Evolutionary conservation across 768 basidiomycete species (phyloP), one percentile per base, ranked within the genome.

Genomic region (Imleria badia): DNA sequence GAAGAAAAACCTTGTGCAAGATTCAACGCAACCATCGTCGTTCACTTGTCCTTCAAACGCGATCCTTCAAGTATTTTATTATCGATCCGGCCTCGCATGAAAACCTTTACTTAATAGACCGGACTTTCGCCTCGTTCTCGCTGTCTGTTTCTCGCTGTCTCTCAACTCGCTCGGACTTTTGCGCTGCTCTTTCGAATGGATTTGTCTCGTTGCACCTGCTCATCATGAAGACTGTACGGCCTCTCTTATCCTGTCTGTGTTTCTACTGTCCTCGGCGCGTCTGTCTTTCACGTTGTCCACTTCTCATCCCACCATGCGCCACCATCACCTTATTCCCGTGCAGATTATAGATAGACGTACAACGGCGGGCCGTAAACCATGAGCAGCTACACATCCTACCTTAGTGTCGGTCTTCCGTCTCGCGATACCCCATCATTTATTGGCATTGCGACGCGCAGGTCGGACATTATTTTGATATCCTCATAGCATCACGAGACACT

Each of bases 161-260:
- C 63, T 66, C 26, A 64, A 68, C 72, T 66, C 64, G 26, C 60
- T 66, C 69, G 74, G 72, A 78, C 73, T 73, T 60, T 67, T 79
- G 81, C 81, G 81, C 84, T 85, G 81, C 84, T 85, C 81, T 82
- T 80, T 76, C 72, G 66, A 76, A 71, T 74, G 73, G 74, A 76
- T 76, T 76, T 74, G 78, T 81, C 81, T 78, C 78, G 77, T 79
- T 77, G 74, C 73, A 75, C 68, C 74, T 74, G 74, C 77, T 76
- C 78, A 75, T 75, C 59, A 69, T 73, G 71, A 73, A 70, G 72
- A 72, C 67, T 68, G 65, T 67, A 72, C 67, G 72, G 76, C 73
- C 73, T 75, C 73, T 61, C 60, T 70, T 72, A 73, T 70, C 67
- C 58, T 66, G 74, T 70, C 66, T 75, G 69, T 73, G 71, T 72